Evolutionary conservation across 495 filamentous ascomycete genomes (phyloP), one percentile per base, ranked within the genome.

Genomic region (Penicillium psychrofluorescens): DNA sequence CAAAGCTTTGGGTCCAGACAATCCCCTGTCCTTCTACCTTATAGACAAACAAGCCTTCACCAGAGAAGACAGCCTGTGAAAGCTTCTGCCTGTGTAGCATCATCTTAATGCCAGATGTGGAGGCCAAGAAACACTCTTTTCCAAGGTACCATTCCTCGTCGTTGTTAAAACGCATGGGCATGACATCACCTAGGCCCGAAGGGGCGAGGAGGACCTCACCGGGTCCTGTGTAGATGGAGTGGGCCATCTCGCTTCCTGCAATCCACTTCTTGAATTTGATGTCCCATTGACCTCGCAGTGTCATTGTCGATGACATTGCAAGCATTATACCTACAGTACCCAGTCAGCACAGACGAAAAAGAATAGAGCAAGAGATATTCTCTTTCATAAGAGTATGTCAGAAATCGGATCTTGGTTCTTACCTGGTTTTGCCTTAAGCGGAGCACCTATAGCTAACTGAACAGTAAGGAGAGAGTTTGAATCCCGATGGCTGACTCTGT

Each of bases 21-120:
- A 97, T 59, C 0, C 92, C 92, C 5, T 64, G 72, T 0, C 90
- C 90, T 8, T 67, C 75, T 15, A 97, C 85, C 62, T 86, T 89
- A 61, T 94, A 94, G 8, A 96, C 80, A 67, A 92, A 96, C 37
- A 95, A 56, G 1, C 92, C 92, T 61, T 96, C 92, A 0, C 92
- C 92, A 7, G 81, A 87, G 64, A 98, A 96, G 67, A 97, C 83
- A 2, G 15, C 15, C 4, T 16, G 15, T 16, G 15, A 16, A 4
- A 16, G 15, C 4, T 16, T 16, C 4, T 16, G 15, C 15, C 15
- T 16, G 15, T 16, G 15, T 4, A 16, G 15, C 15, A 16, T 16
- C 15, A 16, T 16, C 15, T 16, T 16, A 16, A 16, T 16, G 15
- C 15, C 15, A 4, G 15, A 16, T 16, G 15, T 16, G 15, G 15